These are phyloP conservation scores for Mycogone perniciosa DNA, from an alignment of 2,329 filamentous ascomycete species.

Conservation along the genomic window DNA sequence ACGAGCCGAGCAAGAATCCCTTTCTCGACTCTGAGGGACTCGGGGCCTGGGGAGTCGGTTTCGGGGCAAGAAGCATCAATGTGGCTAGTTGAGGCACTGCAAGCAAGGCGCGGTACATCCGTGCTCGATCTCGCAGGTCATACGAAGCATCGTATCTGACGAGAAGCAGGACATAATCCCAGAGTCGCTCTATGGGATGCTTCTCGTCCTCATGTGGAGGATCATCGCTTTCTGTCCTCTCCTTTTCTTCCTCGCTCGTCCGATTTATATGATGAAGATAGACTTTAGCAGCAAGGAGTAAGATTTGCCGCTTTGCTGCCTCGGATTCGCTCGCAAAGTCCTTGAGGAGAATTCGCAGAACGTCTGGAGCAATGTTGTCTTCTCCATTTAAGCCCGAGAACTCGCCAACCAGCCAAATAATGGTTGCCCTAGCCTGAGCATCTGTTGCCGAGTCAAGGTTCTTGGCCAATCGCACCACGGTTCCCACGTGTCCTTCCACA, in stretches of 20 bases:
- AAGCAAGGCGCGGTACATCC: constrained; percentile 81
- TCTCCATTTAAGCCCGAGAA: constrained; percentile 75
- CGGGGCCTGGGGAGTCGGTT: constrained; percentile 84
- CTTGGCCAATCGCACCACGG: constrained; percentile 82
- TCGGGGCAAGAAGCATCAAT: constrained; percentile 84
- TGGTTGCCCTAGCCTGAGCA: constrained; percentile 82
- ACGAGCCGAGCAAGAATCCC: constrained; percentile 72
- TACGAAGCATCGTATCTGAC: constrained; percentile 92
- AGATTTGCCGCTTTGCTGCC: constrained; percentile 81
- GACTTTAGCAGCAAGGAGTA: constrained; percentile 91
- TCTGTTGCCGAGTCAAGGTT: constrained; percentile 86
- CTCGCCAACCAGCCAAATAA: constrained; percentile 96
- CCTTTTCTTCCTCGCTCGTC: constrained; percentile 39
- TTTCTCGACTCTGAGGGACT: constrained; percentile 81
- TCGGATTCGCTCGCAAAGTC: constrained; percentile 81
- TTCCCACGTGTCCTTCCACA: constrained; percentile 71
- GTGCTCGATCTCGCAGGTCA: constrained; percentile 84
- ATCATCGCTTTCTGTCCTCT: constrained; percentile 28
- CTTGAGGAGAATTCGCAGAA: constrained; percentile 79
- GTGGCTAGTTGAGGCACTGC: constrained; percentile 80
- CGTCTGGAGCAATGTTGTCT: constrained; percentile 88
- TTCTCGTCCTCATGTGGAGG: constrained; percentile 26
- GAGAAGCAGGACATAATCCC: constrained; percentile 77
- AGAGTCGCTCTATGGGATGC: constrained; percentile 70
- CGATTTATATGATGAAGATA: constrained; percentile 83